These are phyloP conservation scores for Paragyromitra xinjiangensis DNA, from an alignment of 495 filamentous ascomycete genomes.

Conservation along the genomic window DNA sequence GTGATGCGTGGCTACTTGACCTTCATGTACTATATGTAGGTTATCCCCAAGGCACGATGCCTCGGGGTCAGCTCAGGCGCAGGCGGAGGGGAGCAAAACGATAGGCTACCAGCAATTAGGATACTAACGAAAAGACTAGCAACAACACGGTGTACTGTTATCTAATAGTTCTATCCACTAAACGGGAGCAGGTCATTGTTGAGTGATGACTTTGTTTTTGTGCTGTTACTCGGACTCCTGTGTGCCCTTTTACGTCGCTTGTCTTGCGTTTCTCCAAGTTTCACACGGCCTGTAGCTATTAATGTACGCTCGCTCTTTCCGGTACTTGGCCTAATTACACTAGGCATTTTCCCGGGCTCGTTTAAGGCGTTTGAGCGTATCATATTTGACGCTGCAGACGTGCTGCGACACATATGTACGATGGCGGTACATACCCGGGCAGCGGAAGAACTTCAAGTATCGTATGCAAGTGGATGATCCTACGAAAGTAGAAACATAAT, in stretches of 20 bases:
- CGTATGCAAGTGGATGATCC: slow-evolving; percentile 25
- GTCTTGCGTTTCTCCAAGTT: slow-evolving; percentile 1
- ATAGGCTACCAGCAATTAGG: background rate
- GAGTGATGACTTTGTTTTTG: slow-evolving; percentile 10
- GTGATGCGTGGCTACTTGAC: slow-evolving; percentile 3
- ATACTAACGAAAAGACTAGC: background rate
- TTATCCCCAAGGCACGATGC: background rate
- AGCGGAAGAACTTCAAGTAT: slow-evolving; percentile 22
- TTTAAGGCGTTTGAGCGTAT: slow-evolving; percentile 23
- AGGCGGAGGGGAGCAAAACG: background rate
- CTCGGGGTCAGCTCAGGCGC: background rate
- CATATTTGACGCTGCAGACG: slow-evolving; percentile 1
- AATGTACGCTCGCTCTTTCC: slow-evolving; percentile 2
- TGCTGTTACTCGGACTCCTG: slow-evolving; percentile 38
- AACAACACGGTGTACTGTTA: background rate
- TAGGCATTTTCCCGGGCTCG: slow-evolving; percentile 17
- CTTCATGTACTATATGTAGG: slow-evolving; percentile 3
- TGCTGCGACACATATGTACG: slow-evolving; percentile 43
- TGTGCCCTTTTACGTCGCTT: background rate
- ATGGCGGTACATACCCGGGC: slow-evolving; percentile 30
- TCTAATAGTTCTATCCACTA: background rate
- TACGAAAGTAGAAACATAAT: slow-evolving; percentile 42
- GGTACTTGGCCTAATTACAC: slow-evolving; percentile 1
- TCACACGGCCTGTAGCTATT: slow-evolving; percentile 8
- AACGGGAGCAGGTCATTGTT: background rate